Evolutionary conservation across 2,329 filamentous ascomycete genomes (phyloP).

Genomic region (Colletotrichum lentis): DNA sequence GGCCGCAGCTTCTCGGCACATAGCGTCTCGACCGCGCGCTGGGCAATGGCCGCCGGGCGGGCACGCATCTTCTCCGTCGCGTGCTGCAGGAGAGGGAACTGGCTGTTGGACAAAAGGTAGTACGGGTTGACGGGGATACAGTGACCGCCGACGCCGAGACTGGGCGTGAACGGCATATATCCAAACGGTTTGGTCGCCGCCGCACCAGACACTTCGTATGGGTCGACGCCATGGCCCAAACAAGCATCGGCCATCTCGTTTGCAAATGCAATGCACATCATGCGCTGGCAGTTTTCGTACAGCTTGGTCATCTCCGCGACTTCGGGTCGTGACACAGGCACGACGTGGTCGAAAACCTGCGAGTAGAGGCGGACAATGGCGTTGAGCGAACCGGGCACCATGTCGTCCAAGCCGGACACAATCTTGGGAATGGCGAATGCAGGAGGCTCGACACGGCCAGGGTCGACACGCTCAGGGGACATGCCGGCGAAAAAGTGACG

Average conservation of each 20-base stretch:
- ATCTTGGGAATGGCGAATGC: constrained; percentile 60
- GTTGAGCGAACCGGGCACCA: constrained; percentile 55
- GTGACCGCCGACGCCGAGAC: constrained; percentile 62
- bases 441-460: constrained; percentile 54
- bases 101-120: constrained; percentile 59
- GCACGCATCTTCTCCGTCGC: constrained; percentile 55
- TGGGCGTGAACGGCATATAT: constrained; percentile 57
- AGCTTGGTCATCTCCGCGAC: constrained; percentile 67
- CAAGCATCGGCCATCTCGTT: constrained; percentile 67
- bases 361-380: constrained; percentile 56
- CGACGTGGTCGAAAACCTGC: constrained; percentile 56
- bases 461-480: constrained; percentile 63
- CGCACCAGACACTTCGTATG: constrained; percentile 59
- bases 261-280: constrained; percentile 62
- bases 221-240: constrained; percentile 54
- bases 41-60: constrained; percentile 52
- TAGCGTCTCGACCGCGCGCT: constrained; percentile 48
- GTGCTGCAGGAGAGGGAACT: constrained; percentile 56
- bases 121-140: constrained; percentile 65
- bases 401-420: constrained; percentile 60
- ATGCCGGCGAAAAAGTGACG: constrained; percentile 57
- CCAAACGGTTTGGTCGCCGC: constrained; percentile 63
- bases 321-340: constrained; percentile 60
- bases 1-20: constrained; percentile 39
- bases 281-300: constrained; percentile 66